A percentile compares a stretch with the other conserved stretches of the same genome.
Conservation (phyloP, 2,329 filamentous ascomycete genomes). For the Xylariaceae sp. region DNA sequence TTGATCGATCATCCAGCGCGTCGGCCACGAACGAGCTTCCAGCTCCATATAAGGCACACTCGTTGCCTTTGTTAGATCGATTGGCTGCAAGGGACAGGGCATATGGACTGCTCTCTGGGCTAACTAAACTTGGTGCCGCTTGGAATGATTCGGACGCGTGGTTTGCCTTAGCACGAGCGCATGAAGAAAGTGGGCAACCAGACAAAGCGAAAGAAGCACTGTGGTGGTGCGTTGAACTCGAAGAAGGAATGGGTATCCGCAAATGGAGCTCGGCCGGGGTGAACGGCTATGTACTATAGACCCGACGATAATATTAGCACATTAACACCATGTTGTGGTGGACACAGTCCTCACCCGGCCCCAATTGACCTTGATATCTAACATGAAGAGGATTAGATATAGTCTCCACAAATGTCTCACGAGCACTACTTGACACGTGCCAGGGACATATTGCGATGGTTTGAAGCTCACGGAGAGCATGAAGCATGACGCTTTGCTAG, state of each 20-base stretch:
- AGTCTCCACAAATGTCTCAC: too few species aligned
- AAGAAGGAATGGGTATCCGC: conserved; percentile 77
- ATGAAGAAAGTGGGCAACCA: conserved; percentile 79
- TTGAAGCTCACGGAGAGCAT: too few species aligned
- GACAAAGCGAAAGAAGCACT: conserved; percentile 89
- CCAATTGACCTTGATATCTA: too few species aligned
- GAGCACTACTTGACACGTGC: too few species aligned
- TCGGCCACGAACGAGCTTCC: conserved; percentile 40
- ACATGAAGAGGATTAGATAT: too few species aligned
- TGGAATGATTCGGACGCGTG: conserved; percentile 95
- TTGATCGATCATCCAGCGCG: conserved; percentile 12
- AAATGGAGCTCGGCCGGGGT: conserved; percentile 69
- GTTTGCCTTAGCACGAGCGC: conserved; percentile 80
- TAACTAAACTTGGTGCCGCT: conserved; percentile 80
- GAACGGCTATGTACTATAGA: conserved; percentile 61
- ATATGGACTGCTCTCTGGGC: conserved; percentile 72
- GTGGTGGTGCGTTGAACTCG: conserved; percentile 97
- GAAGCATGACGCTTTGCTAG: too few species aligned
- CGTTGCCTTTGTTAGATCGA: conserved; percentile 70
- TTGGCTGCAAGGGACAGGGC: conserved; percentile 89
- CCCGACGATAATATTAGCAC: background rate
- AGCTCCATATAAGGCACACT: conserved; percentile 52
- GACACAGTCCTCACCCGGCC: too few species aligned
- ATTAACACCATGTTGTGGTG: too few species aligned
- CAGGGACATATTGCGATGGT: too few species aligned